phyloP scores from a whole-genome alignment of 306 rosid genomes.

The Cucurbita pepo region DNA sequence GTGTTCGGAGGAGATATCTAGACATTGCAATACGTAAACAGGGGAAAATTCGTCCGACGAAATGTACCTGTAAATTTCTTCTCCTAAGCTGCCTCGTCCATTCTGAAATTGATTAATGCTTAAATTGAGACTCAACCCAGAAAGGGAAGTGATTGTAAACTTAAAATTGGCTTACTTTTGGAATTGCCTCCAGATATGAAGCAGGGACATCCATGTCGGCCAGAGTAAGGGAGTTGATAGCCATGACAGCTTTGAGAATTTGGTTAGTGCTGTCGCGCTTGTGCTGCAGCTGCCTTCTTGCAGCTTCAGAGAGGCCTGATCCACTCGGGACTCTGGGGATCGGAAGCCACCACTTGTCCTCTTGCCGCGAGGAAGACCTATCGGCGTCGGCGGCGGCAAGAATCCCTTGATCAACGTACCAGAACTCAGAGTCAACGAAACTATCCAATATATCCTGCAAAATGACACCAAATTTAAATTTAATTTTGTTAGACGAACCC shows the following conservation, averaged over 20 bases:
- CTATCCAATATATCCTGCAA: constrained; percentile 45
- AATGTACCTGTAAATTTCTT: background rate
- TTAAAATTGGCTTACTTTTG: constrained; percentile 36
- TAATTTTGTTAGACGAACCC: too few species aligned
- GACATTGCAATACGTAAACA: background rate
- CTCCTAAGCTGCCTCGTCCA: constrained; percentile 5
- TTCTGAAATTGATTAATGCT: background rate
- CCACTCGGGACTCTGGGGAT: constrained; percentile 52
- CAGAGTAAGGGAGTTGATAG: constrained; percentile 61
- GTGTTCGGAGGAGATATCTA: background rate
- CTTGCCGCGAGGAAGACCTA: constrained; percentile 18
- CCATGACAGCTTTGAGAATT: constrained; percentile 89
- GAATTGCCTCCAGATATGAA: constrained; percentile 50
- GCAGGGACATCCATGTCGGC: constrained; percentile 81
- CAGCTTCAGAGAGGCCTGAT: constrained; percentile 48
- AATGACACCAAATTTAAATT: background rate
- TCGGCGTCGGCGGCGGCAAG: background rate
- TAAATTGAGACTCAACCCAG: background rate
- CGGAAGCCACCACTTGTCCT: constrained; percentile 98
- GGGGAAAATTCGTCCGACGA: constrained; percentile 1
- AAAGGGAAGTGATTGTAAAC: too few species aligned
- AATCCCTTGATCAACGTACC: constrained; percentile 49
- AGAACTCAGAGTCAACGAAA: constrained; percentile 38
- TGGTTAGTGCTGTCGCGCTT: constrained; percentile 69
- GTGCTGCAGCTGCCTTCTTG: constrained; percentile 57